Conservation (phyloP, 2,329 filamentous ascomycete genomes). For the Monilinia fructigena region DNA sequence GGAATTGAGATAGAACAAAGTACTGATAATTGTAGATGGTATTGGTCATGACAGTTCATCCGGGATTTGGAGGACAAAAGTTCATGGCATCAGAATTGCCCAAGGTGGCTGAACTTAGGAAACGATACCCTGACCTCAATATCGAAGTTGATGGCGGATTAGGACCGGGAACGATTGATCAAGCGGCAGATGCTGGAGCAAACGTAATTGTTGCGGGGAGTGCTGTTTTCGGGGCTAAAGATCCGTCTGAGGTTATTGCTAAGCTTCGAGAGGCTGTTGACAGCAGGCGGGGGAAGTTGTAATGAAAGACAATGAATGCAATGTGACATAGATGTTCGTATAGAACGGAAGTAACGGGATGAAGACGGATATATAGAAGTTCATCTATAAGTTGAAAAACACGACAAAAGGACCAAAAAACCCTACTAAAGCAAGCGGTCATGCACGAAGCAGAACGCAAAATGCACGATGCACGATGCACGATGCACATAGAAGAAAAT, state of each 20-base stretch:
- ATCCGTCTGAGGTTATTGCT: constrained; percentile 83
- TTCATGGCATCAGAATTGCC: constrained; percentile 97
- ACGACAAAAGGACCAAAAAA: neutral
- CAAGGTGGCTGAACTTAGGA: constrained; percentile 82
- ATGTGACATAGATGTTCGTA: neutral
- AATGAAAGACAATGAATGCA: constrained; percentile 10
- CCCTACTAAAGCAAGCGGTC: neutral
- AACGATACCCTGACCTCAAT: constrained; percentile 85
- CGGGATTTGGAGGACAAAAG: constrained; percentile 95
- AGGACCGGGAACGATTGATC: constrained; percentile 83
- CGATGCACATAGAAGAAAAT: neutral
- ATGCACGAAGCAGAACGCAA: neutral
- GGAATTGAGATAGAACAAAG: neutral
- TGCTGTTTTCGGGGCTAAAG: constrained; percentile 89
- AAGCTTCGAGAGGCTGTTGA: constrained; percentile 78
- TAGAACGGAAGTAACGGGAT: constrained; percentile 4
- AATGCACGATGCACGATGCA: too few relatives aligned
- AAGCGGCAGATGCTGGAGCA: constrained; percentile 90
- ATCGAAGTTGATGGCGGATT: constrained; percentile 97
- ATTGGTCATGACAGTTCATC: constrained; percentile 96
- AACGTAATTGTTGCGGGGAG: constrained; percentile 98
- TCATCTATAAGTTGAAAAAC: neutral
- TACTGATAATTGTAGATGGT: constrained; percentile 70
- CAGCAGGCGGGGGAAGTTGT: constrained; percentile 44
- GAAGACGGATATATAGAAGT: neutral